Evolutionary conservation across 108 stramenopile species (phyloP).

Genomic region (Fragilaria radians): DNA sequence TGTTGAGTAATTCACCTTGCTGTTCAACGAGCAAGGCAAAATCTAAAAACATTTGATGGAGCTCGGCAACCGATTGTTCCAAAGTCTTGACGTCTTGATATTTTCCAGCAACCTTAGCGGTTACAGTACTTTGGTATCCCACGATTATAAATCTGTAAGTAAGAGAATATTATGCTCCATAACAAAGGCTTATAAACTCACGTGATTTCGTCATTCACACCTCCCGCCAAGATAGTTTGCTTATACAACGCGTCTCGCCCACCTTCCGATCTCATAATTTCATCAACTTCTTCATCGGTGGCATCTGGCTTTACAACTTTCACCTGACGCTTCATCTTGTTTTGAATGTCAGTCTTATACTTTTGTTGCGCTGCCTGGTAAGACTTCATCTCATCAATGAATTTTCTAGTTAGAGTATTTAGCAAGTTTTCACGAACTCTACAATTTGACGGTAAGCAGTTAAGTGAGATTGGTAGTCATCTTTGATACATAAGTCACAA

Average conservation of each 20-base stretch:
- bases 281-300: slow-evolving; percentile 94
- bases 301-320: slow-evolving; percentile 95
- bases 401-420: slow-evolving; percentile 93
- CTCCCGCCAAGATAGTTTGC: slow-evolving; percentile 77
- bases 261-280: slow-evolving; percentile 88
- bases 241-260: slow-evolving; percentile 79
- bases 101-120: slow-evolving; percentile 90
- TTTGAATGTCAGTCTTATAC: slow-evolving; percentile 95
- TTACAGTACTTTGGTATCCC: slow-evolving; percentile 13
- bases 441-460: slow-evolving; percentile 3
- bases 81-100: slow-evolving; percentile 98
- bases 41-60: slow-evolving; percentile 99
- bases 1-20: slow-evolving; percentile 97
- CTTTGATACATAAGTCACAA: no score
- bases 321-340: slow-evolving; percentile 92
- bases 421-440: slow-evolving; percentile 87
- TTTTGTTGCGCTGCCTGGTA: slow-evolving; percentile 95
- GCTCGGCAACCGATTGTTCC: slow-evolving; percentile 91
- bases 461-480: neutral
- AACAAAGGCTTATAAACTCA: slow-evolving; percentile 14
- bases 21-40: slow-evolving; percentile 98
- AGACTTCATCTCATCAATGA: slow-evolving; percentile 95
- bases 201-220: slow-evolving; percentile 89
- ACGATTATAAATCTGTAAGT: neutral
- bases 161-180: neutral